Base-by-base conservation (phyloP, 805 yeast genomes). In the Candida boidinii region DNA sequence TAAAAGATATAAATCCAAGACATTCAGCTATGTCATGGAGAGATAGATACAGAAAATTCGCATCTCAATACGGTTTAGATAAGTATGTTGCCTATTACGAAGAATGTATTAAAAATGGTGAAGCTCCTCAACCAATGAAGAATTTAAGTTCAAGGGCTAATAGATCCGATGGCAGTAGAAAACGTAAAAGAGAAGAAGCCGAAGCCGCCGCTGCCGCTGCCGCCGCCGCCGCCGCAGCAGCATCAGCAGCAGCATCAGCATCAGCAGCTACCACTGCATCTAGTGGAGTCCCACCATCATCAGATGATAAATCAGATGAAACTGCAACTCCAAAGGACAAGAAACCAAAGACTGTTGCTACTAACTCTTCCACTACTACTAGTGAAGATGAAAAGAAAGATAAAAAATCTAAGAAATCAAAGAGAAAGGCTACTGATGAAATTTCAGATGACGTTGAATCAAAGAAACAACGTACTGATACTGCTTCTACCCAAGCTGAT, bases 21-120 rank as follows among this genome's bases (percentile, higher is more conserved):
- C 92, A 83, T 52, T 61, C 82, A 4, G 66, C 66, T 29, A 69
- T 71, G 46, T 77, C 88, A n/a, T 83, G 90, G 88, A 73, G 92
- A 53, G 92, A 82, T 50, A 66, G 92, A 41, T 82, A 71, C 51
- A 61, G 90, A 42, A 82, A 80, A 54, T 80, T 79, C 54, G 73
- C 79, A 9, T 52, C 70, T 4, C 62, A 63, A n/a, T 76, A 67
- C 46, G 87, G 87, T 20, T 62, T 80, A 35, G 71, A 69, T 40
- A 62, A 64, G 26, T 81, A 73, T 46, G 60, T 75, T 26, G 46
- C 49, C 3, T 74, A 76, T 44, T 79, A 71, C 50, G 73, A 73
- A 21, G 46, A 46, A 2, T 65, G 68, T 39, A 32, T 48, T 12
- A 47, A 45, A 6, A 54, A 57, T 13, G 63, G 62, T 21, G 46